phyloP scores from a whole-genome alignment of 2,329 filamentous ascomycete genomes.

The Cercospora sesami region DNA sequence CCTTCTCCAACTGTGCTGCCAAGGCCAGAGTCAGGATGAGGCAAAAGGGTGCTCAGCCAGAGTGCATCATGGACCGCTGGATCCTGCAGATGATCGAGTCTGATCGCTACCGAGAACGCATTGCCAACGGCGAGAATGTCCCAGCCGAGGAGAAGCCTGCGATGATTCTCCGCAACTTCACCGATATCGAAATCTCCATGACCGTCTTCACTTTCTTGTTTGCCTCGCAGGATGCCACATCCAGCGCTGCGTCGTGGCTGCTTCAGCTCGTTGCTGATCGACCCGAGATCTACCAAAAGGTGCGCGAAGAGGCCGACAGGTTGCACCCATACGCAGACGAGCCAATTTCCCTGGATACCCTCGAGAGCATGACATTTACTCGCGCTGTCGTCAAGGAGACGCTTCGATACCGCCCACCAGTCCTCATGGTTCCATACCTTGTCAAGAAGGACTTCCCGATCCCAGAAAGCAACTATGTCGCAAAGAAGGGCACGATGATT shows the following conservation, averaged over 20 bases:
- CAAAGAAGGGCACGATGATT: constrained; percentile 93
- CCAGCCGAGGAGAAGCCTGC: constrained; percentile 76
- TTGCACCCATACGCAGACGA: constrained; percentile 33
- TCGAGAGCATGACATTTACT: constrained; percentile 83
- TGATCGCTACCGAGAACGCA: constrained; percentile 73
- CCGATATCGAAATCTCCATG: constrained; percentile 86
- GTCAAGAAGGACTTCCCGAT: constrained; percentile 96
- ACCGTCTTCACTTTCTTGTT: constrained; percentile 69
- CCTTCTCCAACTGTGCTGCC: constrained; percentile 87
- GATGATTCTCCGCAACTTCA: constrained; percentile 83
- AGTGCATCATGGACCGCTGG: constrained; percentile 96
- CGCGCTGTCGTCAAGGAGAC: constrained; percentile 88
- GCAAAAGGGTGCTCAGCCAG: constrained; percentile 79
- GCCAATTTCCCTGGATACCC: constrained; percentile 71
- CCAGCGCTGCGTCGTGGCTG: constrained; percentile 88
- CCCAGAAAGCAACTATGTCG: constrained; percentile 75
- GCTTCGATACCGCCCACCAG: constrained; percentile 89
- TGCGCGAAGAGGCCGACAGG: constrained; percentile 70
- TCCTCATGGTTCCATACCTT: constrained; percentile 94
- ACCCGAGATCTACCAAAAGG: constrained; percentile 84
- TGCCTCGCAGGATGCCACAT: constrained; percentile 95
- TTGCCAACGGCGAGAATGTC: constrained; percentile 68
- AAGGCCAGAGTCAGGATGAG: constrained; percentile 80
- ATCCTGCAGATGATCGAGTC: constrained; percentile 84
- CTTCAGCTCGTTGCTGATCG: constrained; percentile 93